Base-by-base conservation (phyloP, 768 basidiomycete genomes). In the Boletus reticulatus region DNA sequence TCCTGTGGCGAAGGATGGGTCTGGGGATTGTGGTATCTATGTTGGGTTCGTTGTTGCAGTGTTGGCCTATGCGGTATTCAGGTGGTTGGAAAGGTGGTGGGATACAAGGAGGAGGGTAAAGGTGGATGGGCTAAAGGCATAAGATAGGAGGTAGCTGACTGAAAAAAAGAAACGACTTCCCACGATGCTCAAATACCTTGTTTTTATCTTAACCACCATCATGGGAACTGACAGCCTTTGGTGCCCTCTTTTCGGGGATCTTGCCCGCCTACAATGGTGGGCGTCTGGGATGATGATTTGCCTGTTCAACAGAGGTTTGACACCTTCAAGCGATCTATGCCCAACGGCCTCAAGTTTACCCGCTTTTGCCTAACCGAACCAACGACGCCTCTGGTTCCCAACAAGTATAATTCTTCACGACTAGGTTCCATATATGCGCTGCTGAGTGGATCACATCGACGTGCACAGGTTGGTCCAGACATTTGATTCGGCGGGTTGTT, bases 21-120 rank as follows among this genome's bases (percentile, higher is more conserved):
- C 77, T 13, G 81, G 81, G 7, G 81, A 83, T 53, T 76, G 82
- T 38, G 80, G 78, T 0, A 68, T 83, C 32, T 68, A 76, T 36
- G 71, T 72, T 19, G 77, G 71, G 16, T 77, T 73, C 43, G 66
- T 66, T 27, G 68, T 71, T 1, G 66, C 73, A 1, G 52, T 53
- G n/a, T 36, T 76, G 22, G 17, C 64, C 8, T 79, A 78, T 62
- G 57, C 49, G 14, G 56, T 48, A 34, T 49, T 72, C 16, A 67
- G 76, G 43, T 43, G 61, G 9, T 17, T 69, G 20, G 76, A 76
- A 60, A 64, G 41, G 36, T 16, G 51, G 55, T 59, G 57, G 59
- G 57, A 60, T 7, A 38, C 27, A 24, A 3, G 37, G 31, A 24
- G 24, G 6, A 27, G 13, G 7, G 29, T 19, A 6, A 44, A 32